Base-by-base conservation (phyloP, 2,329 filamentous ascomycete genomes). In the Chaetomium sp. region DNA sequence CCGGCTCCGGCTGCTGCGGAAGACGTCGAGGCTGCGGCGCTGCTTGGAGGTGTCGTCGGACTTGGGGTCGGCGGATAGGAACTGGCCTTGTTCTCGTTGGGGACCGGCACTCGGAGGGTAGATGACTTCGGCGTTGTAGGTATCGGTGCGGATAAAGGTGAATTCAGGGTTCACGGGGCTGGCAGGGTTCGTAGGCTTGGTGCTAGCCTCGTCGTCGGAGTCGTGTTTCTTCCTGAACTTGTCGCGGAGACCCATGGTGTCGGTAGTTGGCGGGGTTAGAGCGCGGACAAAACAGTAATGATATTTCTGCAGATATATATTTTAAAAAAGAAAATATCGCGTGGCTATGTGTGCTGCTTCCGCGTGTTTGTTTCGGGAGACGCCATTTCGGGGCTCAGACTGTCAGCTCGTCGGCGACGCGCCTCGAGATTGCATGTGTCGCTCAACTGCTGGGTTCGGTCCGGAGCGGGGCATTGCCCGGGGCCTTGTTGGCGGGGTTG, bases 81-180 rank as follows among this genome's bases (percentile, higher is more conserved):
- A 70, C 29, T 61, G 62, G 63, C 72, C 70, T 45, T 67, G 68
- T 21, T 69, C 65, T 62, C 68, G 64, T 16, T 55, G 62, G 23
- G 42, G 66, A 42, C 58, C 58, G 55, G 57, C 64, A 38, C 73
- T 71, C 68, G 92, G 90, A 12, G 91, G 90, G 63, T 87, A 82
- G 75, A 97, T 91, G 69, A 90, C 80, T 76, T 97, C 92, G 74
- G 93, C 85, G 1, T 89, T 87, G 69, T 87, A 79, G 0, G 93
- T 97, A 74, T 96, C 94, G 69, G 91, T 90, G 67, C 93, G 89
- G 73, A 95, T 84, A 79, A 97, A 92, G 68, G 84, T 92, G 79
- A 97, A 92, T 70, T 91, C 87, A 64, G 90, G 88, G 1, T 81
- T 75, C 53, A 75, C 70, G 60, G 77, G 72, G 23, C 78, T 76